Conservation (phyloP, 148 eudicot genomes). For the Fagopyrum tataricum region DNA sequence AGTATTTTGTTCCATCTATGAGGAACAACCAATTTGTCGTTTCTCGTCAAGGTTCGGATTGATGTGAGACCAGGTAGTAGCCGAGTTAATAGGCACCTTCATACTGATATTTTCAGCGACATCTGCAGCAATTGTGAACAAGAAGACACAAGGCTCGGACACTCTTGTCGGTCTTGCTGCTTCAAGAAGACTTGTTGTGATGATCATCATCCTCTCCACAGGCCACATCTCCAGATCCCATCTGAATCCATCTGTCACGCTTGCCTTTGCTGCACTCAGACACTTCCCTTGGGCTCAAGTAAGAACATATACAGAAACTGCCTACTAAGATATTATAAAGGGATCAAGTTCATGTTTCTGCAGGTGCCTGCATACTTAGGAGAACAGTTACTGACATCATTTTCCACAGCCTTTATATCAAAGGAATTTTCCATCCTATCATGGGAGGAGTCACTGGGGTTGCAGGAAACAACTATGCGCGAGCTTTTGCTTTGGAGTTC, state of each 20-base stretch:
- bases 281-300: conserved; percentile 98
- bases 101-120: conserved; percentile 76
- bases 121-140: conserved; percentile 78
- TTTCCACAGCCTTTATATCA: conserved; percentile 67
- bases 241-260: conserved; percentile 80
- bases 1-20: too few relatives aligned
- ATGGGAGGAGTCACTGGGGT: conserved; percentile 94
- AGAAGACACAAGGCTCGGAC: conserved; percentile 73
- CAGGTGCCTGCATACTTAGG: conserved; percentile 91
- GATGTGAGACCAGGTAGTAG: conserved; percentile 86
- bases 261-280: conserved; percentile 84
- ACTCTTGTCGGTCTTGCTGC: conserved; percentile 79
- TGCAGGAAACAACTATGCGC: conserved; percentile 42
- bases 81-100: conserved; percentile 89
- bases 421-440: conserved; percentile 63
- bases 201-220: conserved; percentile 78
- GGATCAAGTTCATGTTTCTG: not conserved
- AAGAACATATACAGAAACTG: conserved; percentile 14
- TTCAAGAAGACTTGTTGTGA: conserved; percentile 79
- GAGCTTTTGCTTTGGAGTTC: conserved; percentile 82
- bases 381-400: conserved; percentile 73
- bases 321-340: too few relatives aligned
- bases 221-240: conserved; percentile 98
- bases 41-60: too few relatives aligned
- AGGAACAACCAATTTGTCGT: too few relatives aligned